Percentiles rank a stretch among this genome's conserved stretches.
Evolutionary conservation across 1,284 basidiomycete genomes (phyloP).

Genomic region (Retiboletus fuscus): DNA sequence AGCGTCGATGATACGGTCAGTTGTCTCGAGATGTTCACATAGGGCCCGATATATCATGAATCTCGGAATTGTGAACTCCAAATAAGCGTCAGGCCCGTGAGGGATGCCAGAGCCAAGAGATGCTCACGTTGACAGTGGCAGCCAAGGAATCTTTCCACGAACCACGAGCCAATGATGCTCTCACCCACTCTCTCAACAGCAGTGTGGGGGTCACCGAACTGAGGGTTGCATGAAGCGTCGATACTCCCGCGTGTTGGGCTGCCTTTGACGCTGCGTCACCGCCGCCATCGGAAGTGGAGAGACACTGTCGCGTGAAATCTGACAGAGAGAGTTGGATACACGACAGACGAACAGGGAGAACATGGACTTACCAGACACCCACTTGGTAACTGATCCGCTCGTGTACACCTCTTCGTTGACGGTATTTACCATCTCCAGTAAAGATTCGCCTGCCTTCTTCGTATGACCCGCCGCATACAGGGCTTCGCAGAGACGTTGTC

Average conservation of each 20-base stretch:
- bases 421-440: not conserved
- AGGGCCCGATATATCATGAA: no score
- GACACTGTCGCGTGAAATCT: not conserved
- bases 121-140: not conserved
- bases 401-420: not conserved
- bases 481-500: no score
- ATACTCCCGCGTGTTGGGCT: not conserved
- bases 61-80: not conserved
- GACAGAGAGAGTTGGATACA: not conserved
- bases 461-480: no score
- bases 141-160: slow-evolving; percentile 1
- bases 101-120: accelerated
- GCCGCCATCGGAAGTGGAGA: not conserved
- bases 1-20: no score
- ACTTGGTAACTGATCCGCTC: not conserved
- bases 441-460: no score
- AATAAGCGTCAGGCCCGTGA: not conserved
- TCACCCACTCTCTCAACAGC: slow-evolving; percentile 13
- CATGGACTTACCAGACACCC: not conserved
- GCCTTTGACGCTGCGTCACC: not conserved
- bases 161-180: not conserved
- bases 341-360: no score
- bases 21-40: no score
- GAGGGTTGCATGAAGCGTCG: not conserved
- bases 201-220: accelerated